Evolutionary conservation across 176 grass and related monocot genomes (phyloP), one percentile per base, ranked within the genome.

Genomic region (Oryza meridionalis): DNA sequence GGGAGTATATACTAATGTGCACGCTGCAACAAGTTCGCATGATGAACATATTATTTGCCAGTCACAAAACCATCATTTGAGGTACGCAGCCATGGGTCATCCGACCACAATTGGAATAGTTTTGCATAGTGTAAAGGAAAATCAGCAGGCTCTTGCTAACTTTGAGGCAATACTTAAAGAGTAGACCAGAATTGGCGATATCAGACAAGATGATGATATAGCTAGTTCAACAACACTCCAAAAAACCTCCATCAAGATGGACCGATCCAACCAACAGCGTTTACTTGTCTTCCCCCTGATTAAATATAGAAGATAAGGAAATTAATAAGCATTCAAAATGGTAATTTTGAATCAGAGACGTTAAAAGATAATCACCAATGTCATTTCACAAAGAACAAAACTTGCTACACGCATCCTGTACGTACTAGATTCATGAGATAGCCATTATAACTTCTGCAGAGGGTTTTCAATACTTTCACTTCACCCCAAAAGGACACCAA

Each of bases 281-380:
- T 87, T 19, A 87, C 63, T 90, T 86, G 84, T 50, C 86, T 15
- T 53, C 69, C 7, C 84, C 88, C 88, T 90, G 88, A 12, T 69
- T 17, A 50, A 90, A 16, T 31, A 51, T 17, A 31, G 29, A 70
- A 65, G 0, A 35, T 17, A n/a, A 75, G 8, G 5, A 2, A 8
- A 43, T 50, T 1, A 70, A 69, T 69, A 12, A 79, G 2, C 13
- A 78, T 31, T 16, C 62, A 67, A 11, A 86, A 67, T 10, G 3
- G 2, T 55, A 27, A 27, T 44, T 42, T 44, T 7, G 51, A 55
- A 55, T 55, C 21, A 55, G 16, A 21, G 4, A 19, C 0, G 17
- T 21, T 55, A 55, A 7, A 49, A 55, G 29, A 55, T 19, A 55
- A 19, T 55, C 15, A 55, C 15, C 51, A 55, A 19, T 55, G 5